These are phyloP conservation scores for Trichosporon sp. DNA, from an alignment of 1,284 basidiomycete genomes.

Conservation along the genomic window DNA sequence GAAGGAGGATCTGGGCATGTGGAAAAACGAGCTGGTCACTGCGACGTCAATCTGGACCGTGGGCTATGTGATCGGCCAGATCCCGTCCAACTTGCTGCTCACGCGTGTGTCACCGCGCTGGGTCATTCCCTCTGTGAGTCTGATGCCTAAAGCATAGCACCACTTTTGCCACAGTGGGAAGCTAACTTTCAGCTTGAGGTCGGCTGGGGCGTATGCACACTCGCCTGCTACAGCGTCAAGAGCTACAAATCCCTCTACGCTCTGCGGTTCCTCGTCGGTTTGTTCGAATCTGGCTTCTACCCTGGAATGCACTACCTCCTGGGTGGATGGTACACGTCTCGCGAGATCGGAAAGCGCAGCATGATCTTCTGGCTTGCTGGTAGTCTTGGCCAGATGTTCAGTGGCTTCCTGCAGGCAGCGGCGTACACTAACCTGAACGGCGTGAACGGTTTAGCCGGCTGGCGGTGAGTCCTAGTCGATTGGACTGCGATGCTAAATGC, in stretches of 20 bases:
- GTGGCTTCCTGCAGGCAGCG: slow-evolving; percentile 38
- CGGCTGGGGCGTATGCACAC: slow-evolving; percentile 36
- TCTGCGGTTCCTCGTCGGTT: slow-evolving; percentile 33
- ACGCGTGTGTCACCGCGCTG: slow-evolving; percentile 38
- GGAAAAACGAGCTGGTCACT: slow-evolving; percentile 36
- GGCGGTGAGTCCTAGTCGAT: too few relatives aligned
- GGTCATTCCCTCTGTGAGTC: slow-evolving; percentile 22
- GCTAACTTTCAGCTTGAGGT: slow-evolving; percentile 29
- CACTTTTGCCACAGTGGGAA: slow-evolving; percentile 10
- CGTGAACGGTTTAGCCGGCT: slow-evolving; percentile 31
- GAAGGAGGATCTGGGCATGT: slow-evolving; percentile 28
- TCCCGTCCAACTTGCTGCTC: slow-evolving; percentile 37
- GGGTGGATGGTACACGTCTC: slow-evolving; percentile 38
- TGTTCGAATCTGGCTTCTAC: slow-evolving; percentile 38
- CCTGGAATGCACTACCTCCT: slow-evolving; percentile 35
- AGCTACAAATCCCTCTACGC: slow-evolving; percentile 25
- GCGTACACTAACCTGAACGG: slow-evolving; percentile 37
- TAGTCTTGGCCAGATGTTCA: slow-evolving; percentile 33
- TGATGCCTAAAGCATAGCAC: not conserved
- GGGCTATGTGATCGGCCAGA: slow-evolving; percentile 39
- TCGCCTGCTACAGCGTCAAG: slow-evolving; percentile 30
- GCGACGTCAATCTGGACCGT: slow-evolving; percentile 35
- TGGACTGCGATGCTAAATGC: too few relatives aligned
- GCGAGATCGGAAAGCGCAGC: slow-evolving; percentile 38
- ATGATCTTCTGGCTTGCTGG: slow-evolving; percentile 40